Base-by-base conservation (phyloP, 2,329 filamentous ascomycete genomes). In the Fusarium armeniacum region DNA sequence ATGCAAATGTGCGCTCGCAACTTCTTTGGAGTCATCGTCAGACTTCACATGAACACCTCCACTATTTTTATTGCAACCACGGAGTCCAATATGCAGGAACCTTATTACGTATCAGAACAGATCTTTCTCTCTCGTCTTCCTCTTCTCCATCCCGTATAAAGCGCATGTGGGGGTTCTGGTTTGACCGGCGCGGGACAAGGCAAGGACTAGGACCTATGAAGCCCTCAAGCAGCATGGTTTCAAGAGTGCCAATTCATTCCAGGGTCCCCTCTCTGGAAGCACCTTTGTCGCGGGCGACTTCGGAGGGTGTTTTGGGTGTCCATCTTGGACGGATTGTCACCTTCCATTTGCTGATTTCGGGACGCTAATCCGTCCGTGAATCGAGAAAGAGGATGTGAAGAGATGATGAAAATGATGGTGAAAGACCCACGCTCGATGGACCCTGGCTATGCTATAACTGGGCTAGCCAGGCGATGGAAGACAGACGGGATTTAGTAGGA, bases 21-120 rank as follows among this genome's bases (percentile, higher is more conserved):
- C 51, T 44, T 46, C 26, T n/a, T 46, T 20, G 24, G 30, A 66
- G 46, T 26, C 15, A 28, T 53, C 43, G 3, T 46, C 46, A 58
- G 52, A 44, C 35, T 63, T 57, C 53, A 61, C 70, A 74, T 71
- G 32, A 67, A 70, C 38, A 26, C 62, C 62, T 70, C 67, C 67
- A 70, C 67, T 70, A 36, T 67, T 67, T 63, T 63, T 56, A 58
- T 64, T 56, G n/a, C 20, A 70, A 49, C 33, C 54, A 45, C 36
- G 24, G 9, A 58, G 13, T 18, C 44, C 28, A 22, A 36, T 40
- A 62, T 46, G 50, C 62, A 73, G 56, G 54, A 71, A 64, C 65
- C 51, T 33, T 50, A 74, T 74, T 73, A 74, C 70, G 72, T 74
- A 74, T 68, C 46, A 47, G 20, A 36, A 50, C 35, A 49, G 51